Percentiles rank a stretch among this genome's conserved stretches.
phyloP scores from a whole-genome alignment of 2,329 filamentous ascomycete species.

The Seiridium unicorne region DNA sequence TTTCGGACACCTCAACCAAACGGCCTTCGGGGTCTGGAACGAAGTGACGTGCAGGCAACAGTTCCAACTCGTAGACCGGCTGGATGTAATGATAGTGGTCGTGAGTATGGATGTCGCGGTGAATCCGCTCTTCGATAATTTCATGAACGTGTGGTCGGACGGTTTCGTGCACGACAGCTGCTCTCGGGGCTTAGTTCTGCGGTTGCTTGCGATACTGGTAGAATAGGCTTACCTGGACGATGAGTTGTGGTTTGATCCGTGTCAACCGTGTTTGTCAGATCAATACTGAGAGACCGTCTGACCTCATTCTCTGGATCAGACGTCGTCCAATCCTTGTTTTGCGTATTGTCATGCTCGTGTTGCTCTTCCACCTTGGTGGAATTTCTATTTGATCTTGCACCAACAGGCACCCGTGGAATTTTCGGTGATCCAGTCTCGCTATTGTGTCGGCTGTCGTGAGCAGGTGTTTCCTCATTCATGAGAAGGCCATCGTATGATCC shows the following conservation, averaged over 20 bases:
- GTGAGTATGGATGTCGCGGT: slow-evolving; percentile 32
- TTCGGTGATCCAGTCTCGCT: too few relatives aligned
- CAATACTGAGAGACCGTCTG: background rate
- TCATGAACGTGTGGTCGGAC: slow-evolving; percentile 25
- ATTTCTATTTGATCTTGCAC: too few relatives aligned
- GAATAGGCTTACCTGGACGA: background rate
- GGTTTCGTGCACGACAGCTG: slow-evolving; percentile 30
- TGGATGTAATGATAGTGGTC: slow-evolving; percentile 30
- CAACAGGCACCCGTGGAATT: too few relatives aligned
- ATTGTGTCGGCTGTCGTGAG: too few relatives aligned
- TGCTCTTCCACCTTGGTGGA: too few relatives aligned
- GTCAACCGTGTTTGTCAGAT: background rate
- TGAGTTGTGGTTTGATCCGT: background rate
- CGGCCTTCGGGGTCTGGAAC: slow-evolving; percentile 15
- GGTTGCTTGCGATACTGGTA: background rate
- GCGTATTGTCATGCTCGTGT: too few relatives aligned
- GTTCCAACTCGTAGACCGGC: slow-evolving; percentile 29
- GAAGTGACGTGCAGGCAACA: slow-evolving; percentile 31
- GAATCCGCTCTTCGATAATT: slow-evolving; percentile 26
- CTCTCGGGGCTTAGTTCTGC: background rate
- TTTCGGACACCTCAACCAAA: slow-evolving; percentile 18
- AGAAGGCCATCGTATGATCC: too few relatives aligned
- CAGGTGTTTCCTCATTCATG: too few relatives aligned
- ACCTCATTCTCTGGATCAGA: background rate
- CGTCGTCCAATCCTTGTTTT: too few relatives aligned